Conservation (phyloP, 2,329 filamentous ascomycete species). For the Phoma sp. region DNA sequence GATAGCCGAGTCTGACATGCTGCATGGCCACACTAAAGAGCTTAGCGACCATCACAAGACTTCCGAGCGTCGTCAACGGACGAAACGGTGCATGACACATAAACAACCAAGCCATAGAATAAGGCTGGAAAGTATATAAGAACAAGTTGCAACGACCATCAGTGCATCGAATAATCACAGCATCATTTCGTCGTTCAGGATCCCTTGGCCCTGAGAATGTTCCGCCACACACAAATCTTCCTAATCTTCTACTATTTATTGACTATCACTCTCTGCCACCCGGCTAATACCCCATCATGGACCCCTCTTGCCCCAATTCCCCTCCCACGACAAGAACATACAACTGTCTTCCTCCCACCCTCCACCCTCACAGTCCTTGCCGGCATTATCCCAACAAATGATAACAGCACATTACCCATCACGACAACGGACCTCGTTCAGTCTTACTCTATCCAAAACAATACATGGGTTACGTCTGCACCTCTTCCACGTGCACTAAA, state of each 20-base stretch:
- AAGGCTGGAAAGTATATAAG: neutral
- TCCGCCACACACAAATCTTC: neutral
- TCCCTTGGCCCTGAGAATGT: neutral
- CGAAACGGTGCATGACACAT: neutral
- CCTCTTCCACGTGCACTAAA: conserved; percentile 30
- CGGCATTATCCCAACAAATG: conserved; percentile 26
- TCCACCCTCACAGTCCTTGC: conserved; percentile 32
- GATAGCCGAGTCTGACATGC: conserved; percentile 5
- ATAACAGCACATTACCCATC: conserved; percentile 3
- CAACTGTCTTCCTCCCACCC: conserved; percentile 28
- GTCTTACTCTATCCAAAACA: conserved; percentile 25
- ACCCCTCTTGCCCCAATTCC: conserved; percentile 25
- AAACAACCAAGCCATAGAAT: neutral
- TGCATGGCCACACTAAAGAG: neutral
- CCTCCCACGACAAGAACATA: conserved; percentile 36
- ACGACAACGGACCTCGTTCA: conserved; percentile 28
- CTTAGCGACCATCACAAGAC: neutral
- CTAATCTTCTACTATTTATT: neutral
- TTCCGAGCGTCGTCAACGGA: neutral
- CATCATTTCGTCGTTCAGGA: too few relatives aligned
- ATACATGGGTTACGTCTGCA: conserved; percentile 29
- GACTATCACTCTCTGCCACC: neutral
- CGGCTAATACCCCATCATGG: conserved; percentile 12
- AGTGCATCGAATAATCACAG: too few relatives aligned
- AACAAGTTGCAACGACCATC: neutral